Conservation (phyloP, 1,284 basidiomycete genomes). For the Fomitopsis betulina region DNA sequence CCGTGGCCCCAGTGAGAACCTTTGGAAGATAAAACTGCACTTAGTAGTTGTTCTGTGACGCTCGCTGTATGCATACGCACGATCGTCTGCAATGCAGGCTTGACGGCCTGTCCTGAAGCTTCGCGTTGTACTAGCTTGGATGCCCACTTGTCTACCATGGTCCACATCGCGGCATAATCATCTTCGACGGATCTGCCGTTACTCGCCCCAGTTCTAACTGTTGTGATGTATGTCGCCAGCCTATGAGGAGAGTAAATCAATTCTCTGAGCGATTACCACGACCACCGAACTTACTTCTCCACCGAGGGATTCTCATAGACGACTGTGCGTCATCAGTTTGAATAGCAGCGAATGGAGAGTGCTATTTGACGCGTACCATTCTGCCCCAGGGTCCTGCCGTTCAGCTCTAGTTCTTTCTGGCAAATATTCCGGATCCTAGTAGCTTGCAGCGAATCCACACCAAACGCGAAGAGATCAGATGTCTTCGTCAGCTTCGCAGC, state of each 20-base stretch:
- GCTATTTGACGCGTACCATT: constrained; percentile 24
- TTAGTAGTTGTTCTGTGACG: not conserved
- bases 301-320: constrained; percentile 43
- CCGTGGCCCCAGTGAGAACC: constrained; percentile 57
- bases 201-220: constrained; percentile 23
- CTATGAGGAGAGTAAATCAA: not conserved
- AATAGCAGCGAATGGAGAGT: not conserved
- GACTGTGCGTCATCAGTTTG: constrained; percentile 18
- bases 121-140: constrained; percentile 8
- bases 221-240: constrained; percentile 24
- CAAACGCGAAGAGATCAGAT: constrained; percentile 27
- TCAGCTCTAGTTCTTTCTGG: constrained; percentile 39
- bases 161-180: constrained; percentile 33
- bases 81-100: not conserved
- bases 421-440: constrained; percentile 48
- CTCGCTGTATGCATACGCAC: not conserved
- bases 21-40: not conserved
- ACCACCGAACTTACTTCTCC: constrained; percentile 21
- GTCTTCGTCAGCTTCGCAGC: constrained; percentile 29
- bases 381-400: constrained; percentile 31
- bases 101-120: not conserved
- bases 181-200: constrained; percentile 11
- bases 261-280: not conserved
- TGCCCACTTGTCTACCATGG: constrained; percentile 38
- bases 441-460: constrained; percentile 55